Evolutionary conservation across 225 moss, liverwort and hornwort genomes (phyloP), one percentile per base, ranked within the genome.

Genomic region (Rhytidiadelphus loreus): DNA sequence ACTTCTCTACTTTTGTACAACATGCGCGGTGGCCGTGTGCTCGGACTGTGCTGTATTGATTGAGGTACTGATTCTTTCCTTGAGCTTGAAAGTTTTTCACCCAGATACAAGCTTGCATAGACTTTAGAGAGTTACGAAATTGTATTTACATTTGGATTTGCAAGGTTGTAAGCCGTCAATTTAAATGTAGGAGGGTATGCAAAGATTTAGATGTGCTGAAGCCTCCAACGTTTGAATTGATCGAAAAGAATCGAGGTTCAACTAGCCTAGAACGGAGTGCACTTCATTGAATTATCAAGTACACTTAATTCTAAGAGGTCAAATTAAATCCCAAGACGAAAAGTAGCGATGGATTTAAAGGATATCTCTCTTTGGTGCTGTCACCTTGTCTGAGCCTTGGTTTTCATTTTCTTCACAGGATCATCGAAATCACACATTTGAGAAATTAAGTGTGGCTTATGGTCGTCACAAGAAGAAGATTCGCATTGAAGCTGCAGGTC

Each of bases 401-500:
- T n/a, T 88, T 74, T 25, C 48, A 78, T 83, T 72, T 46, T 63
- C 56, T 92, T 89, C 80, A 53, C 88, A 95, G 95, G 95, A 95
- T 71, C 95, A 95, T 75, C 91, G 93, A 63, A 94, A 94, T 72
- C 95, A 95, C 86, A 92, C 91, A 41, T 95, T 95, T 89, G 95
- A 95, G 89, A 95, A 93, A 89, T 78, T 95, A 9, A 95, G 94
- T 81, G 95, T 94, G 71, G 93, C 95, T 33, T 95, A 95, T 79
- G 95, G 94, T 55, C 95, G 95, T 83, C 95, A 94, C 89, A 95
- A 94, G 88, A 95, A 95, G 85, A 95, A 95, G 85, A 95, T 95
- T 86, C 93, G 95, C 59, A 91, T 89, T 87, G 95, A 95, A 90
- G 95, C 95, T 85, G 95, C 95, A 41, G 95, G 95, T 13, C 88